Evolutionary conservation across 208 protist species (phyloP).

Genomic region (Acanthamoeba rhysodes): DNA sequence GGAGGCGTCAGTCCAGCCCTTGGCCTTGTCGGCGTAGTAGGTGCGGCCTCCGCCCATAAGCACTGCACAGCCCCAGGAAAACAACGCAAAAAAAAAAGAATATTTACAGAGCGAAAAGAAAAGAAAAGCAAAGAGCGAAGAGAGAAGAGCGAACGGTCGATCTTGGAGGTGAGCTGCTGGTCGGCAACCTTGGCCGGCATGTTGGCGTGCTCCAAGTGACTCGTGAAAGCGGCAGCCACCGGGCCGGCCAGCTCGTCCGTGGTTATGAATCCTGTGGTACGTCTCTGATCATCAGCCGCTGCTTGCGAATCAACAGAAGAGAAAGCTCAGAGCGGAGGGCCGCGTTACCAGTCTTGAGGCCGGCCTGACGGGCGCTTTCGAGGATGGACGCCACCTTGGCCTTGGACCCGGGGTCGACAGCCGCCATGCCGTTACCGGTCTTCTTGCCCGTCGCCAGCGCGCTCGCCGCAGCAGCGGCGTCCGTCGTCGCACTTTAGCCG

Average conservation of each 20-base stretch:
- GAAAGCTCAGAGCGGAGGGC: not conserved
- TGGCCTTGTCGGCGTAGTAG: not conserved
- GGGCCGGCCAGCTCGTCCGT: slow-evolving; percentile 21
- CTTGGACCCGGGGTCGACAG: not conserved
- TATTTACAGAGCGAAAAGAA: too few relatives aligned
- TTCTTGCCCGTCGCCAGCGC: slow-evolving; percentile 56
- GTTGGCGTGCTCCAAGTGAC: not conserved
- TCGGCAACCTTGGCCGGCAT: not conserved
- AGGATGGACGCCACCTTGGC: not conserved
- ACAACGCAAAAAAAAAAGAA: not conserved
- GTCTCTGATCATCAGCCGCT: not conserved
- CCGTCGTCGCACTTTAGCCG: not conserved
- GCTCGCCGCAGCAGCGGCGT: slow-evolving; percentile 33
- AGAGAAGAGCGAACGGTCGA: not conserved
- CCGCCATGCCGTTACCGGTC: slow-evolving; percentile 24
- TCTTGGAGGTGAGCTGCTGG: not conserved
- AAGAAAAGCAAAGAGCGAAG: not conserved
- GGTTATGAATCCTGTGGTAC: slow-evolving; percentile 5
- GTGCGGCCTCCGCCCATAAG: slow-evolving; percentile 26
- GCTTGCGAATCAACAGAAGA: not conserved
- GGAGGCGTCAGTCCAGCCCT: not conserved
- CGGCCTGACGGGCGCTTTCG: slow-evolving; percentile 15
- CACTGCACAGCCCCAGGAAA: not conserved
- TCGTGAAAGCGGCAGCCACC: slow-evolving; percentile 28
- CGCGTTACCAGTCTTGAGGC: slow-evolving; percentile 37